These are phyloP conservation scores for Trichoderma simmonsii DNA, from an alignment of 2,329 filamentous ascomycete species.

Conservation along the genomic window DNA sequence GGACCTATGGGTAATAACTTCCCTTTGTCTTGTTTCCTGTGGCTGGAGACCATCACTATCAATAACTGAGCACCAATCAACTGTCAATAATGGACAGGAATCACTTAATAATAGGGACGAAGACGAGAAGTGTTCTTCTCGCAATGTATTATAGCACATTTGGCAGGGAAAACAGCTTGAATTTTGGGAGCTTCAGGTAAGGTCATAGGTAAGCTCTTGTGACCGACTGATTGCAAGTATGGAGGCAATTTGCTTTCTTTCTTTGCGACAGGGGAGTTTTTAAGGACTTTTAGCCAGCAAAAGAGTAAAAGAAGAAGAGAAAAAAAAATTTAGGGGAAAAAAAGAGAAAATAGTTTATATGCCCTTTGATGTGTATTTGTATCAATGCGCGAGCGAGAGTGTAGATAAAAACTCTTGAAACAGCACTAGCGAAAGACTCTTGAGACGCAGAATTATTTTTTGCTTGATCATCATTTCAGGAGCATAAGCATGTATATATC, in stretches of 20 bases:
- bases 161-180: constrained; percentile 19
- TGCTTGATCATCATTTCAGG: constrained; percentile 26
- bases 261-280: background rate
- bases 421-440: background rate
- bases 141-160: constrained; percentile 29
- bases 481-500: constrained; percentile 27
- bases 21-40: background rate
- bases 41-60: background rate
- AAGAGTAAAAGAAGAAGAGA: background rate
- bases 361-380: background rate
- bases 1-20: background rate
- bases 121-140: constrained; percentile 16
- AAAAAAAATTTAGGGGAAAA: background rate
- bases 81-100: constrained; percentile 15
- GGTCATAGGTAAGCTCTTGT: constrained; percentile 54
- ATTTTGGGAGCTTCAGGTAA: constrained; percentile 39
- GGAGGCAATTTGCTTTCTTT: constrained; percentile 10
- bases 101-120: constrained; percentile 9
- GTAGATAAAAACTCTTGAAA: background rate
- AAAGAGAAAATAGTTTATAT: background rate
- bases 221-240: constrained; percentile 32
- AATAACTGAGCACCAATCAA: background rate
- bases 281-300: constrained; percentile 22
- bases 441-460: constrained; percentile 13
- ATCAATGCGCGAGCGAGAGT: background rate